Conservation (phyloP, 352 stramenopile species). For the Phytopythium cucurbitacearum region DNA sequence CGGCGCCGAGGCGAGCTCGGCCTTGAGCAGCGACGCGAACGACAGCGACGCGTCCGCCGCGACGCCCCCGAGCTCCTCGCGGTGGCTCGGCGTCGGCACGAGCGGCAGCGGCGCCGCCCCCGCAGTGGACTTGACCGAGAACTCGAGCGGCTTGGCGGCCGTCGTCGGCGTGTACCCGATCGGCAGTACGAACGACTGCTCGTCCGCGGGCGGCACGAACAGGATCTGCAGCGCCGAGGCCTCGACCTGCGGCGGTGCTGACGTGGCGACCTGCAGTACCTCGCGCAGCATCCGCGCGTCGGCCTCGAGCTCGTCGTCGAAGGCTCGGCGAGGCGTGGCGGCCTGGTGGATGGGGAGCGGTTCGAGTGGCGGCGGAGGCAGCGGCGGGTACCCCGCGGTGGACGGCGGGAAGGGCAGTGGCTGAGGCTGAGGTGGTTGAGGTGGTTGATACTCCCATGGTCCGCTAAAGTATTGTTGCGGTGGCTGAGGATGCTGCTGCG, state of each 20-base stretch:
- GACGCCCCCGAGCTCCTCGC: background rate
- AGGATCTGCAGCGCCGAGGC: conserved; percentile 21
- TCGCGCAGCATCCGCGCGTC: conserved; percentile 39
- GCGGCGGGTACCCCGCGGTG: conserved; percentile 13
- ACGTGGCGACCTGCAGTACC: conserved; percentile 18
- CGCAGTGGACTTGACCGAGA: conserved; percentile 10
- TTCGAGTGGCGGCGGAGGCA: conserved; percentile 14
- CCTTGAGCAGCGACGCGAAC: conserved; percentile 1
- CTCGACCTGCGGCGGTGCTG: background rate
- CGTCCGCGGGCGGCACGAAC: conserved; percentile 25
- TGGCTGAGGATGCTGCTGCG: conserved; percentile 7
- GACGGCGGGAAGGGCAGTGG: conserved; percentile 4
- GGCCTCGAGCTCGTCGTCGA: conserved; percentile 31
- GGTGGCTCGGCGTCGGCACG: background rate
- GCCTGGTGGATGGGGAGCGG: conserved; percentile 25
- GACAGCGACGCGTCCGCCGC: background rate
- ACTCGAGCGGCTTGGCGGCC: background rate
- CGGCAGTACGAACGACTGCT: conserved; percentile 5
- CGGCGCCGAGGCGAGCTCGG: conserved; percentile 3
- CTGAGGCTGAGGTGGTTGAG: conserved; percentile 8
- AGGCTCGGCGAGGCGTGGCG: conserved; percentile 14
- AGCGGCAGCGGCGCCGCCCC: conserved; percentile 6
- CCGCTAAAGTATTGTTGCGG: conserved; percentile 4
- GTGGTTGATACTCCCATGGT: background rate
- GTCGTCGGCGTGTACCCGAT: conserved; percentile 12